These are phyloP conservation scores for Neolentinus lepideus DNA, from an alignment of 1,284 basidiomycete genomes.

Conservation along the genomic window DNA sequence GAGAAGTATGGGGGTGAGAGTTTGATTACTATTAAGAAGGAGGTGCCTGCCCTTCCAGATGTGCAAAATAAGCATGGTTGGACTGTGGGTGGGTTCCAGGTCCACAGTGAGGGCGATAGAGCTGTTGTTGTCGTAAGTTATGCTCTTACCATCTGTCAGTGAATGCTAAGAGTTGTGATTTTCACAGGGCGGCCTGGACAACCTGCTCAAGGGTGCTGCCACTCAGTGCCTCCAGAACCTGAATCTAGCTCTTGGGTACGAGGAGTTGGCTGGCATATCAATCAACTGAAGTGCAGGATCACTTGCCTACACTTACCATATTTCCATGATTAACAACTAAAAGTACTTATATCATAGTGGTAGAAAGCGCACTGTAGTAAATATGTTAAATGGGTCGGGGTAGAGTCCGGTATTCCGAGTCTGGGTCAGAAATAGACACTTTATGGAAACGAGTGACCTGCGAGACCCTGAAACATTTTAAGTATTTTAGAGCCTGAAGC, in stretches of 20 bases:
- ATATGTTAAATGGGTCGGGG: background rate
- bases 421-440: background rate
- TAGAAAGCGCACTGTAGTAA: background rate
- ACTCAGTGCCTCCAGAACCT: constrained; percentile 98
- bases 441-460: background rate
- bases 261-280: constrained; percentile 85
- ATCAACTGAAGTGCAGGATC: constrained; percentile 10
- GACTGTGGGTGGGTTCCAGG: constrained; percentile 90
- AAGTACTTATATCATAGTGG: background rate
- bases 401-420: background rate
- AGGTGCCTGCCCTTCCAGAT: constrained; percentile 75
- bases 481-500: background rate
- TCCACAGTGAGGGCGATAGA: constrained; percentile 82
- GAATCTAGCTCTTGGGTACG: constrained; percentile 90
- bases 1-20: constrained; percentile 74
- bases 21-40: constrained; percentile 61
- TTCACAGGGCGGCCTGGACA: constrained; percentile 82
- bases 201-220: constrained; percentile 94
- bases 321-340: background rate
- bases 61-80: constrained; percentile 83
- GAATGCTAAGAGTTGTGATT: no score
- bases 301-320: background rate
- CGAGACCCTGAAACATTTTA: background rate
- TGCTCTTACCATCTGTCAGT: no score
- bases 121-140: constrained; percentile 83